phyloP scores from a whole-genome alignment of 176 grass and related monocot genomes.

The Lolium rigidum region DNA sequence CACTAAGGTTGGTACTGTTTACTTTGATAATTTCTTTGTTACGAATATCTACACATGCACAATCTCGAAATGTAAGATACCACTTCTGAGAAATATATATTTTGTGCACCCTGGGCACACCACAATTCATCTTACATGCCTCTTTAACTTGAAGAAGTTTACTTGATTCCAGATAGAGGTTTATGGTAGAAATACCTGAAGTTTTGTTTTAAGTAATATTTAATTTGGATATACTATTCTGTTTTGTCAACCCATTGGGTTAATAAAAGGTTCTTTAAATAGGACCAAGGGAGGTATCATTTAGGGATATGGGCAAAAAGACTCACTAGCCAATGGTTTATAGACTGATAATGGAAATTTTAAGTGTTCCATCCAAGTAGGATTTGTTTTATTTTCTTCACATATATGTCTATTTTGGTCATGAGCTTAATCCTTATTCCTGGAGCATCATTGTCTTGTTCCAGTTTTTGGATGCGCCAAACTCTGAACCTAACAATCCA shows the following conservation, averaged over 20 bases:
- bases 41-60: background rate
- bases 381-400: slow-evolving; percentile 4
- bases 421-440: background rate
- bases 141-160: slow-evolving; percentile 4
- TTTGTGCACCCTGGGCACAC: background rate
- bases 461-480: background rate
- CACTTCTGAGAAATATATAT: background rate
- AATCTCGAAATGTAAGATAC: background rate
- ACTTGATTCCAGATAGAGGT: background rate
- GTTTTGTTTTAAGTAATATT: background rate
- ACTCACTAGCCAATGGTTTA: slow-evolving; percentile 1
- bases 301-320: background rate
- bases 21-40: slow-evolving; percentile 22
- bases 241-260: background rate
- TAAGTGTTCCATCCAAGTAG: background rate
- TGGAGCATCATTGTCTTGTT: background rate
- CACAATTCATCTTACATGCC: background rate
- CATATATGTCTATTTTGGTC: background rate
- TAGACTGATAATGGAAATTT: background rate
- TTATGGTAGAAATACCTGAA: background rate
- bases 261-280: slow-evolving; percentile 2
- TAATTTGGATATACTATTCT: background rate
- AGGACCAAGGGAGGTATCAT: background rate
- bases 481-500: slow-evolving; percentile 1
- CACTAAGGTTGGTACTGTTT: slow-evolving; percentile 77